phyloP scores from a whole-genome alignment of 169 alveolate species.

The Plasmodium knowlesi region DNA sequence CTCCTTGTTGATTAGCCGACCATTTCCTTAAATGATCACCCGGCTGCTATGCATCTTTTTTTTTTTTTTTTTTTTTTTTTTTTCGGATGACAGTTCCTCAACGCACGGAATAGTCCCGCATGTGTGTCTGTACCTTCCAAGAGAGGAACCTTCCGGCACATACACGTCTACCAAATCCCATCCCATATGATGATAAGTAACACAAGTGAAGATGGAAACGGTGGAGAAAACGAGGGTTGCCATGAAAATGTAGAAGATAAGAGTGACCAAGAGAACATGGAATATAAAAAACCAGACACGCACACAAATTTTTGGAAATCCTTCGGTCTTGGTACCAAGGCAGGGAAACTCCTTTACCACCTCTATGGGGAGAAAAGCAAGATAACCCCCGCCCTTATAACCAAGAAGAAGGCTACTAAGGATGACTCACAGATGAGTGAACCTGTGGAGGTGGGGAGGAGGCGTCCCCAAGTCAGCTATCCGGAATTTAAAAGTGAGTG shows the following conservation, averaged over 20 bases:
- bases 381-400: slow-evolving; percentile 34
- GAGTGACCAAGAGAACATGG: background rate
- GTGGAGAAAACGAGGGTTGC: background rate
- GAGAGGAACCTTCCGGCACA: background rate
- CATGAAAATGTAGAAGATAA: background rate
- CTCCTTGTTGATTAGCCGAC: background rate
- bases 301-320: slow-evolving; percentile 74
- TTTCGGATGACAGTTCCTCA: background rate
- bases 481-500: slow-evolving; percentile 1
- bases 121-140: background rate
- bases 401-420: background rate
- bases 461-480: slow-evolving; percentile 28
- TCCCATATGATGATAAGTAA: background rate
- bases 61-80: too few relatives aligned
- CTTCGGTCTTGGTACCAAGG: slow-evolving; percentile 56
- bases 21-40: background rate
- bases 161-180: background rate
- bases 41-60: background rate
- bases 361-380: slow-evolving; percentile 61
- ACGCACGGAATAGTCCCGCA: background rate
- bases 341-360: slow-evolving; percentile 66
- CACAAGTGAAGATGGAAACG: background rate
- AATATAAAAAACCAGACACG: slow-evolving; percentile 68
- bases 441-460: background rate
- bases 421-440: background rate